Evolutionary conservation across 2,329 filamentous ascomycete species (phyloP).

Genomic region (Blastomyces parvus): DNA sequence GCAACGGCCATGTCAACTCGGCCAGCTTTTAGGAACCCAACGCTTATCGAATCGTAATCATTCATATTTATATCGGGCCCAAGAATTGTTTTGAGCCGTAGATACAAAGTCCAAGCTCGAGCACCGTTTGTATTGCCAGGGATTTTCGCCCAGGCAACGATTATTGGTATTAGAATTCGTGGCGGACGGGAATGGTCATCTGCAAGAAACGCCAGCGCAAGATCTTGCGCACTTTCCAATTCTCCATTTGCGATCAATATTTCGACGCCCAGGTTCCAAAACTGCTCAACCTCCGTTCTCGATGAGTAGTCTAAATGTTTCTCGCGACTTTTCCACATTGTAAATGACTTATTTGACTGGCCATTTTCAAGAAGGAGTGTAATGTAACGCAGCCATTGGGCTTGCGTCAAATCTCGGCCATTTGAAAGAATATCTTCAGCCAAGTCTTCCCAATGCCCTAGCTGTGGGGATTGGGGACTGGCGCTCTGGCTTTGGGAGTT

Average conservation of each 20-base stretch:
- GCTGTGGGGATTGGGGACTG: constrained; percentile 39
- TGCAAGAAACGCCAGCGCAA: constrained; percentile 37
- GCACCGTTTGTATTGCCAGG: constrained; percentile 41
- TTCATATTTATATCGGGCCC: constrained; percentile 54
- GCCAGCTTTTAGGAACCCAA: constrained; percentile 58
- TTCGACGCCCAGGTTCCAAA: constrained; percentile 42
- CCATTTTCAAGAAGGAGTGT: constrained; percentile 58
- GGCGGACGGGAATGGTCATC: constrained; percentile 27
- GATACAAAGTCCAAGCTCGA: constrained; percentile 59
- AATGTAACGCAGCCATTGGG: constrained; percentile 57
- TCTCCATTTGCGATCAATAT: constrained; percentile 42
- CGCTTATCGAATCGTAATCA: constrained; percentile 67
- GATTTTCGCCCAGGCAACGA: constrained; percentile 54
- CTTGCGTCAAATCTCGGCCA: constrained; percentile 45
- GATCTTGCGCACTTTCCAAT: constrained; percentile 40
- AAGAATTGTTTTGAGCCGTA: constrained; percentile 52
- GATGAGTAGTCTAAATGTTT: constrained; percentile 42
- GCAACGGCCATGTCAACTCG: constrained; percentile 59
- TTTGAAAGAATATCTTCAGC: constrained; percentile 56
- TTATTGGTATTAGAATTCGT: constrained; percentile 51
- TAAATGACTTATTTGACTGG: constrained; percentile 50
- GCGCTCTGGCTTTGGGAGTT: constrained; percentile 42
- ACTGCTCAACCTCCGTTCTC: constrained; percentile 29
- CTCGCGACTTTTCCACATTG: constrained; percentile 54
- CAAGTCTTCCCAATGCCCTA: constrained; percentile 53